Base-by-base conservation (phyloP, 2,329 filamentous ascomycete genomes). In the Sphaerostilbella broomeana region DNA sequence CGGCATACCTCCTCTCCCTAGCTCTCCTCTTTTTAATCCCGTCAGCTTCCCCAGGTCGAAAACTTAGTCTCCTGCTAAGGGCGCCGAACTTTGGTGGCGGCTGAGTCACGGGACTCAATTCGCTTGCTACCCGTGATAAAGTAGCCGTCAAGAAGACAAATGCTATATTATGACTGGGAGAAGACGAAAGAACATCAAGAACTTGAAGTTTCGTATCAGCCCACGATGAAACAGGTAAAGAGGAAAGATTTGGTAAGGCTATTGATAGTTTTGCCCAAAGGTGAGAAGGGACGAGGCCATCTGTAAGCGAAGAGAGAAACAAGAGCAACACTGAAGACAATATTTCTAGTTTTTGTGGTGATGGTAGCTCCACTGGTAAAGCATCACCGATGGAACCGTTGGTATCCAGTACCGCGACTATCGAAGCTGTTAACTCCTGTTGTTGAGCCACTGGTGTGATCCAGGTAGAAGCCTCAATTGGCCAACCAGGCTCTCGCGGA, bases 111-210 rank as follows among this genome's bases (percentile, higher is more conserved):
- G 71, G 27, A 55, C 58, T 59, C 5, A 79, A 58, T 39, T 79
- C 75, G 1, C 63, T 57, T 2, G 69, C 64, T 2, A 76, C 62
- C 4, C 70, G 67, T 2, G 69, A 63, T 1, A 95, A 70, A 62
- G 88, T 89, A 7, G 85, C 80, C 0, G 83, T 86, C 12, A 95
- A 66, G 48, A 95, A 88, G 2, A 94, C 84, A 54, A 95, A 94
- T 0, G 84, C 84, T 40, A 95, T 89, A 55, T 87, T 92, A 62
- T 94, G 84, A 35, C 82, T 81, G 0, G 87, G 84, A 0, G 77
- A 73, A 2, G 74, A 68, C 0, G 82, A 75, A 2, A 95, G 71
- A 2, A 82, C 73, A 49, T 95, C 89, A 5, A 95, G 75, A 2
- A 92, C 59, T 3, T 63, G 55, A 0, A 61, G 62, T 54, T 74